Conservation (phyloP, 805 yeast species). For the Ogataea haglerorum region DNA sequence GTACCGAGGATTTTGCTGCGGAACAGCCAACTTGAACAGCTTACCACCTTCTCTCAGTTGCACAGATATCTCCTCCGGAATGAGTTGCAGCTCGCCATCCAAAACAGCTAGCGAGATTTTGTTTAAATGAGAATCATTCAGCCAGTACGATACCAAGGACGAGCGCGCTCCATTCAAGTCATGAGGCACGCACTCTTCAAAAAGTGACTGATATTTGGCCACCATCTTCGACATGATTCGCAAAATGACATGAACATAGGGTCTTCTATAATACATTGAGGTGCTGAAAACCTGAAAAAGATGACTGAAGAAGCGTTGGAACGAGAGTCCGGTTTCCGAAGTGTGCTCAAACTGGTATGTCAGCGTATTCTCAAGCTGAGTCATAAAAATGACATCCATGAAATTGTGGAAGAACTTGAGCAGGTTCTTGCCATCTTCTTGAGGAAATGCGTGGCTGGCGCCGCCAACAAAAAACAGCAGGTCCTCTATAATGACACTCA, state of each 20-base stretch:
- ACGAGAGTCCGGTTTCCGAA: conserved; percentile 35
- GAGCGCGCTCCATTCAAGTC: conserved; percentile 12
- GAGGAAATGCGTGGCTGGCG: conserved; percentile 41
- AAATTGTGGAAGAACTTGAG: conserved; percentile 55
- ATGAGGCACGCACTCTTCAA: conserved; percentile 24
- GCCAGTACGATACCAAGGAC: conserved; percentile 32
- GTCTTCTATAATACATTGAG: conserved; percentile 54
- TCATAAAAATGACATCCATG: conserved; percentile 61
- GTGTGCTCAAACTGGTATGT: conserved; percentile 48
- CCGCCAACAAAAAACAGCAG: conserved; percentile 67
- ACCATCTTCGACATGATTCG: conserved; percentile 40
- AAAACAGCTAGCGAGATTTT: conserved; percentile 33
- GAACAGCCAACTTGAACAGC: conserved; percentile 30
- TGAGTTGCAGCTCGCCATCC: conserved; percentile 15
- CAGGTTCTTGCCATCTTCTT: conserved; percentile 22
- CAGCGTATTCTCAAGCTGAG: conserved; percentile 58
- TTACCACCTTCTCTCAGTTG: conserved; percentile 29
- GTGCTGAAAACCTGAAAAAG: conserved; percentile 57
- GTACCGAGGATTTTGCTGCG: conserved; percentile 47
- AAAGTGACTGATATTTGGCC: conserved; percentile 32
- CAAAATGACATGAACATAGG: conserved; percentile 47
- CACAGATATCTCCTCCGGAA: conserved; percentile 28
- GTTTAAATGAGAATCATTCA: conserved; percentile 32
- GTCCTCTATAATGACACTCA: conserved; percentile 74
- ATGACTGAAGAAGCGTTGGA: conserved; percentile 37